These are phyloP conservation scores for Gardenia jasminoides DNA, from an alignment of 257 asterid genomes.

Conservation along the genomic window DNA sequence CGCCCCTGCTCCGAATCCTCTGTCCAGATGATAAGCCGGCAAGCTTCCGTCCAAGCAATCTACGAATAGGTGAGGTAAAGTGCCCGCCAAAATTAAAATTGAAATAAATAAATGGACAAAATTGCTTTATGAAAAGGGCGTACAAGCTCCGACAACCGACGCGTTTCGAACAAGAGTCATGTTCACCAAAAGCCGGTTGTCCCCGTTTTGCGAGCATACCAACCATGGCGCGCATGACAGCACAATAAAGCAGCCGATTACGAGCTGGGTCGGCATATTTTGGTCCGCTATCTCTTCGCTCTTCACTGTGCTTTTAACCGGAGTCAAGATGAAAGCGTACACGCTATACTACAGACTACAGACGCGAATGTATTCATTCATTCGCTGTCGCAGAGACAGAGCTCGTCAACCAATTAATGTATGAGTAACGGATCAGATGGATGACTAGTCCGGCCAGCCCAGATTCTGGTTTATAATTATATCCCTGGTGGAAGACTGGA, in stretches of 20 bases:
- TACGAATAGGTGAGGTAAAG: conserved; percentile 14
- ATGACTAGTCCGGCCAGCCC: background rate
- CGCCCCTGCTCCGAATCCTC: conserved; percentile 87
- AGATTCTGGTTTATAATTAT: no score
- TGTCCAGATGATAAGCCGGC: conserved; percentile 89
- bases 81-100: background rate
- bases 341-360: no score
- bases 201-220: background rate
- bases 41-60: conserved; percentile 97
- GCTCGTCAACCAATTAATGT: background rate
- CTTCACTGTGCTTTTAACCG: background rate
- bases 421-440: background rate
- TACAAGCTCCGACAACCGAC: conserved; percentile 25
- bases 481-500: background rate
- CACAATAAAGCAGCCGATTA: conserved; percentile 5
- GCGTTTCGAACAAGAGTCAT: conserved; percentile 34
- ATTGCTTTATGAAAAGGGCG: background rate
- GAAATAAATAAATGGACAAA: background rate
- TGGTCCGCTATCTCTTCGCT: background rate
- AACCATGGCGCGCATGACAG: conserved; percentile 12
- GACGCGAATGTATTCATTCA: background rate
- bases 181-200: conserved; percentile 23
- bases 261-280: background rate
- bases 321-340: background rate
- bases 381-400: background rate